Evolutionary conservation across 2,329 filamentous ascomycete genomes (phyloP), one percentile per base, ranked within the genome.

Genomic region (Xylariaceae sp.): DNA sequence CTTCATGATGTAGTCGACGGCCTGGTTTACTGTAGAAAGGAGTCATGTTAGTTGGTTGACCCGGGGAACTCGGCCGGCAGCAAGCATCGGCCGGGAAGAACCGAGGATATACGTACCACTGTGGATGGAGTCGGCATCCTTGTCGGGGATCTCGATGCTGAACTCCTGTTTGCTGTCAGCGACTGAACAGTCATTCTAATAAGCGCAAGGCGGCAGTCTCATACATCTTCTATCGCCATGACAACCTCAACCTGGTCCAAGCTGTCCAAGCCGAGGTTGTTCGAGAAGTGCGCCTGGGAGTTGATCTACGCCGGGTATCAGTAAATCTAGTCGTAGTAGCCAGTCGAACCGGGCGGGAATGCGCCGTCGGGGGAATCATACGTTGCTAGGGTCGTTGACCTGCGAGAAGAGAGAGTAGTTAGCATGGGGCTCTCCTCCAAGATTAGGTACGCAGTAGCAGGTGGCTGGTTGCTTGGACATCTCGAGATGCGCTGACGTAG

Each of bases 241-340:
- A 99, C 94, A 68, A 99, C 94, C 83, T 99, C 94, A 65, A 99
- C 94, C 65, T 94, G 97, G 77, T 99, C 94, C 77, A 99, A 85
- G 79, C 89, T 95, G 82, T 99, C 94, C 72, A 99, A 82, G 67
- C 92, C 94, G 65, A 99, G 89, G 79, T 99, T 93, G 77, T 97
- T 97, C 74, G 91, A 84, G 80, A 99, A 99, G 84, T 97, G 92
- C 61, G 93, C 88, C 56, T 80, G 82, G 65, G 85, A 79, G 72
- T 87, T 90, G 75, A 99, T 90, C 93, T 97, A 54, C 69, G 70
- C 47, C 64, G 6, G 23, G 47, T 58, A 58, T 68, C 44, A 68
- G 60, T 59, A 64, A 63, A 4, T 37, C 35, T 7, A 44, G 42
- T 11, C 9, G 13, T 42, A 30, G 18, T 35, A 15, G 23, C 13